phyloP scores from a whole-genome alignment of 2,329 filamentous ascomycete species.

The Colletotrichum orchidophilum region DNA sequence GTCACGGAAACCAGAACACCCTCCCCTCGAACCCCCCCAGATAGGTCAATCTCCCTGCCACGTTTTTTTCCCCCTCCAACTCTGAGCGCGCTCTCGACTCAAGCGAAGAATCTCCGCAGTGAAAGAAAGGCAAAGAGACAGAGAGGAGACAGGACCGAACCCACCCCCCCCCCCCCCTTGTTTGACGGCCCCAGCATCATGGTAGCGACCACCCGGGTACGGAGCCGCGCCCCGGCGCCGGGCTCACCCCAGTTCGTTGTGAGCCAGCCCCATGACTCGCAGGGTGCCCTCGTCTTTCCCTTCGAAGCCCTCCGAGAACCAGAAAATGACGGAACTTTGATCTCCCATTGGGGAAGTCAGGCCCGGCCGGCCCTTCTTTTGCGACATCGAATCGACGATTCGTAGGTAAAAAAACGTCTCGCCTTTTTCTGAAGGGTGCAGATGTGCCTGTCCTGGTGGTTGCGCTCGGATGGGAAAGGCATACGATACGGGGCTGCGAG shows the following conservation, averaged over 20 bases:
- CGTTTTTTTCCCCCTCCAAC: slow-evolving; percentile 18
- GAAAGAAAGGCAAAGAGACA: too few relatives aligned
- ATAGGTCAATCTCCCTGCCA: slow-evolving; percentile 29
- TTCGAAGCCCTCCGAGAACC: background rate
- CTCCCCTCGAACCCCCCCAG: background rate
- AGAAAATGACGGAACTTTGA: slow-evolving; percentile 13
- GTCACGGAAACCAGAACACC: slow-evolving; percentile 27
- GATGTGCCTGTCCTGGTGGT: background rate
- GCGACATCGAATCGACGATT: background rate
- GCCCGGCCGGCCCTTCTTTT: slow-evolving; percentile 4
- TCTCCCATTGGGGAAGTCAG: slow-evolving; percentile 3
- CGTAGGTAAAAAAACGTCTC: slow-evolving; percentile 5
- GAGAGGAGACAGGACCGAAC: slow-evolving; percentile 9
- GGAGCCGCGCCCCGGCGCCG: slow-evolving; percentile 26
- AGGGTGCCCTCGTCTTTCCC: background rate
- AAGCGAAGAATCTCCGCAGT: slow-evolving; percentile 30
- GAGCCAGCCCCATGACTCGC: slow-evolving; percentile 25
- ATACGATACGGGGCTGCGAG: background rate
- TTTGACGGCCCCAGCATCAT: slow-evolving; percentile 27
- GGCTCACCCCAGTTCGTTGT: slow-evolving; percentile 6
- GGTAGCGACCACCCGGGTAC: slow-evolving; percentile 29
- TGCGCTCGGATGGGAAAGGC: background rate
- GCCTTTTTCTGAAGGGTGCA: background rate
- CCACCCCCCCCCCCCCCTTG: background rate
- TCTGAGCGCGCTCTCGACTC: slow-evolving; percentile 3